A percentile compares a stretch with the other conserved stretches of the same genome.
phyloP scores from a whole-genome alignment of 1,284 basidiomycete species.

The Marasmius oreades region DNA sequence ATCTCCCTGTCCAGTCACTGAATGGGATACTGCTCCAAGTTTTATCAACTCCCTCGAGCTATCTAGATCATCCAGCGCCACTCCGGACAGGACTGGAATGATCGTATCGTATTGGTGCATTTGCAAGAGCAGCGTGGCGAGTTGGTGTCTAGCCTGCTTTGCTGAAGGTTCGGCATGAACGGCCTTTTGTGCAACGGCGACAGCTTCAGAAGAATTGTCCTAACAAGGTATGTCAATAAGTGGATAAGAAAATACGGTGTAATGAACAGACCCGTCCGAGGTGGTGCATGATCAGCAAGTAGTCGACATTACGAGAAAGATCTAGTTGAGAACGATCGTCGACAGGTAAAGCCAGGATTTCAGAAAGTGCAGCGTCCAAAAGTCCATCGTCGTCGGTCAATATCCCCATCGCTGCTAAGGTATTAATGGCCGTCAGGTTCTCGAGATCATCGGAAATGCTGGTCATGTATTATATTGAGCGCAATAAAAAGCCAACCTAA shows the following conservation, averaged over 20 bases:
- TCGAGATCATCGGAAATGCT: constrained; percentile 69
- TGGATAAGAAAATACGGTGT: neutral
- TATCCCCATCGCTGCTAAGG: constrained; percentile 85
- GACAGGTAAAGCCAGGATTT: constrained; percentile 66
- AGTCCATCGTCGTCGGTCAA: constrained; percentile 75
- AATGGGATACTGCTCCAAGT: constrained; percentile 28
- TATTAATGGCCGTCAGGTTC: constrained; percentile 77
- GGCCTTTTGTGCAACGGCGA: constrained; percentile 52
- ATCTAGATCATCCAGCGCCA: constrained; percentile 23
- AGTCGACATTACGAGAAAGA: constrained; percentile 59
- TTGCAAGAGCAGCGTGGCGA: constrained; percentile 55
- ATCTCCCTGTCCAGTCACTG: constrained; percentile 18
- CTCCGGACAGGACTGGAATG: constrained; percentile 33
- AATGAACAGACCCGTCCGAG: constrained; percentile 53
- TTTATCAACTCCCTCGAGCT: constrained; percentile 33
- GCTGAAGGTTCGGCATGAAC: constrained; percentile 54
- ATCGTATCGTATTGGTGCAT: constrained; percentile 38
- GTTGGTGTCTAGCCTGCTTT: constrained; percentile 41
- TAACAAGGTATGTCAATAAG: constrained; percentile 21
- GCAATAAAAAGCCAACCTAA: neutral
- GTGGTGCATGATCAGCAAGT: constrained; percentile 65
- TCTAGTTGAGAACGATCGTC: constrained; percentile 64
- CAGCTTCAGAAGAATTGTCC: constrained; percentile 48
- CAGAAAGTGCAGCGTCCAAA: constrained; percentile 84
- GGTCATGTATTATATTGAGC: constrained; percentile 8